Base-by-base conservation (phyloP, 176 grass and related monocot genomes). In the Phragmites australis region DNA sequence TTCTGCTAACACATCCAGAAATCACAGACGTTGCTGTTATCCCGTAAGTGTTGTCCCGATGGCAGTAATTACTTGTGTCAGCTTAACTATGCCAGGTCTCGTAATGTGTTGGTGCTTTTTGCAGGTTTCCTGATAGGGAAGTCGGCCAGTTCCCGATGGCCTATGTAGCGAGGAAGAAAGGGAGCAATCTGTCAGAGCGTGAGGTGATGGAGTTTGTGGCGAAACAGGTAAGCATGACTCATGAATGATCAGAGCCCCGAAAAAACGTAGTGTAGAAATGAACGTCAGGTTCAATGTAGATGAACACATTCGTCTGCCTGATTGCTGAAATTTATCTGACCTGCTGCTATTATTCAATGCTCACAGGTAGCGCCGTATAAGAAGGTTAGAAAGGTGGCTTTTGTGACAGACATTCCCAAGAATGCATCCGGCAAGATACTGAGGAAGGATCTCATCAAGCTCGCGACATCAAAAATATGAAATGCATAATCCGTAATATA, bases 401-500 rank as follows among this genome's bases (percentile, higher is more conserved):
- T 99, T 30, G 86, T 91, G 29, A 81, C 77, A 0, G 80, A 86
- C 8, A 87, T 99, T 62, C 96, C 96, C 7, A 99, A 99, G 89
- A 99, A 99, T 34, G 90, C 96, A 46, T 99, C 92, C 6, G 92
- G 96, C 53, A 95, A 99, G 79, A 95, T 99, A 76, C 75, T 95
- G 46, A 85, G 94, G 56, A 97, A 99, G 86, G 96, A 99, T 78
- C 96, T 95, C 58, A 89, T 98, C 54, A 95, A 93, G 70, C 90
- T 91, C 39, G 92, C 92, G 32, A 95, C 88, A 69, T 93, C 96
- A 46, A 95, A 95, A 53, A 84, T 98, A 17, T 98, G 77, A 85
- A 65, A 30, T 82, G 31, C 1, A 9, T 12, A 22, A 26, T 21
- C 40, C 7, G 8, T 18, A 11, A 3, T 34, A 19, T 52, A 23